phyloP scores from a whole-genome alignment of 2,329 filamentous ascomycete species.

The Aureobasidium melanogenum region DNA sequence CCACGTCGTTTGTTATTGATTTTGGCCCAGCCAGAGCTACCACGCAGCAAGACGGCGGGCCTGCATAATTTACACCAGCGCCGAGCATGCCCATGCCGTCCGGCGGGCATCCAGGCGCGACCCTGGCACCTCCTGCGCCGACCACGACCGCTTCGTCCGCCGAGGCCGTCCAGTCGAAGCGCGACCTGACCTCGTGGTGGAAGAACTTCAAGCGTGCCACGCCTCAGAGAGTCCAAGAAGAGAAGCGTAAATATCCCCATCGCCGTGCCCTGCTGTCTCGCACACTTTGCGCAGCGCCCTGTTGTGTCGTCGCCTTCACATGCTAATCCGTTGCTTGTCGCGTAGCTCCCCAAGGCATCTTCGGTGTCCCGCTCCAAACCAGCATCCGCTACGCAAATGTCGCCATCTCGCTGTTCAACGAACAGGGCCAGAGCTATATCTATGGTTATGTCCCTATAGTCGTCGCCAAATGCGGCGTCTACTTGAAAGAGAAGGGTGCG shows the following conservation, averaged over 20 bases:
- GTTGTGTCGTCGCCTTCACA: background rate
- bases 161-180: conserved; percentile 69
- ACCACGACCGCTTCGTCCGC: conserved; percentile 33
- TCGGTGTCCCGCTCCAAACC: conserved; percentile 83
- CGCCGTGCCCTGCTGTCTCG: background rate
- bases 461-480: conserved; percentile 95
- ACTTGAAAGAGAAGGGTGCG: conserved; percentile 91
- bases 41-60: conserved; percentile 7
- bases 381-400: conserved; percentile 98
- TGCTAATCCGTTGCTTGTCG: conserved; percentile 9
- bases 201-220: conserved; percentile 75
- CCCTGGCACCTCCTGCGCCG: conserved; percentile 15
- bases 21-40: background rate
- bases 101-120: conserved; percentile 21
- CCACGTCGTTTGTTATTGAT: conserved; percentile 3
- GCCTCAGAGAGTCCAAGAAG: conserved; percentile 49
- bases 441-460: conserved; percentile 98
- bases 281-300: background rate
- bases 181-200: conserved; percentile 94
- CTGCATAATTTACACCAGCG: conserved; percentile 6
- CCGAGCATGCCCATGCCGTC: conserved; percentile 30
- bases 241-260: conserved; percentile 44
- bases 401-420: conserved; percentile 90
- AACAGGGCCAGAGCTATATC: conserved; percentile 88
- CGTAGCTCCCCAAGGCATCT: conserved; percentile 61